Evolutionary conservation across 306 rosid genomes (phyloP).

Genomic region (Delonix regia): DNA sequence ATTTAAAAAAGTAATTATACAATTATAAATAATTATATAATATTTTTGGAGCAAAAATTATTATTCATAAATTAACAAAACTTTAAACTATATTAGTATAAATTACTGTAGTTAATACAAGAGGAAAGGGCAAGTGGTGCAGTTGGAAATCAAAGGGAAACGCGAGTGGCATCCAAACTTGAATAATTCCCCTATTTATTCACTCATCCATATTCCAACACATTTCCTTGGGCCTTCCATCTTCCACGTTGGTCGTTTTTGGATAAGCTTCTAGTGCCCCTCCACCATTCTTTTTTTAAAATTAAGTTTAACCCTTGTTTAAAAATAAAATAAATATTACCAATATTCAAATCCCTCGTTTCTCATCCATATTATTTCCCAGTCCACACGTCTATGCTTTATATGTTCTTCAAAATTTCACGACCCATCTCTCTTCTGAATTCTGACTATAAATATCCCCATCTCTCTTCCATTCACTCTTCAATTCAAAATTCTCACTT

Average conservation of each 20-base stretch:
- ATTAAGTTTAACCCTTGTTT: background rate
- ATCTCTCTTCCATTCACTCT: background rate
- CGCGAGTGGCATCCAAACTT: background rate
- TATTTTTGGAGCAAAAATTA: too few species aligned
- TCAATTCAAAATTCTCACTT: constrained; percentile 4
- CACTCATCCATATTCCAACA: constrained; percentile 26
- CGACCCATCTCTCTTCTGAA: constrained; percentile 4
- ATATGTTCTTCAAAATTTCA: constrained; percentile 8
- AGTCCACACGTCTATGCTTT: constrained; percentile 75
- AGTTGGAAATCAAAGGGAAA: background rate
- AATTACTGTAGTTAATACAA: too few species aligned
- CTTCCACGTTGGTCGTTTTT: constrained; percentile 43
- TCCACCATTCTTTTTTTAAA: background rate
- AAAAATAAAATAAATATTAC: background rate
- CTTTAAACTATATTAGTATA: too few species aligned
- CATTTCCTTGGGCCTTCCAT: too few species aligned
- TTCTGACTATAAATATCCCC: constrained; percentile 46
- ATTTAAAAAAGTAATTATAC: too few species aligned
- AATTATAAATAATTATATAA: too few species aligned
- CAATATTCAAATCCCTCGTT: constrained; percentile 38
- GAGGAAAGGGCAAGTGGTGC: background rate
- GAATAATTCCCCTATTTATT: background rate
- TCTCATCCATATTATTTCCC: background rate
- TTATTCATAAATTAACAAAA: too few species aligned
- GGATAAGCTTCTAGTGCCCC: constrained; percentile 61